Evolutionary conservation across 2,329 filamentous ascomycete species (phyloP).

Genomic region (Calonectria pseudoreteaudii): DNA sequence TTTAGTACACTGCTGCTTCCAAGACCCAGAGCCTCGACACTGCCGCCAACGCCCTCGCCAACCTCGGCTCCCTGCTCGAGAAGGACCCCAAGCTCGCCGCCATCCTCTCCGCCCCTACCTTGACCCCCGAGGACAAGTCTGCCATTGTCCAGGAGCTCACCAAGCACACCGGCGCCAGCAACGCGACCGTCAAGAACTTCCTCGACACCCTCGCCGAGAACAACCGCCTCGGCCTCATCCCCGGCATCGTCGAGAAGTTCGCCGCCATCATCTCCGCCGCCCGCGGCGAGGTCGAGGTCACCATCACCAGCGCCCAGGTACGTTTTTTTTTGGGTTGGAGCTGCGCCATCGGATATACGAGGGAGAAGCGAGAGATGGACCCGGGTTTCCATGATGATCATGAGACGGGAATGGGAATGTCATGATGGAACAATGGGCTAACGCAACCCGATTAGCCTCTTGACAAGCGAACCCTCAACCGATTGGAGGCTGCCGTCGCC

Average conservation of each 20-base stretch:
- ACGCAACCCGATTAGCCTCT: conserved; percentile 70
- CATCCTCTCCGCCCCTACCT: conserved; percentile 85
- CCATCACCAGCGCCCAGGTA: conserved; percentile 91
- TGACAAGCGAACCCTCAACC: conserved; percentile 85
- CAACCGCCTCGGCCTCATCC: conserved; percentile 89
- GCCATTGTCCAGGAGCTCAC: conserved; percentile 88
- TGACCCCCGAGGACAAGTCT: conserved; percentile 83
- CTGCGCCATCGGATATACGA: conserved; percentile 16
- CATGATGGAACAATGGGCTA: conserved; percentile 24
- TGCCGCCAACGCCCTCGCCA: conserved; percentile 82
- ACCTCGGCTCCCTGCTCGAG: conserved; percentile 78
- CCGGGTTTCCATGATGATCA: background rate
- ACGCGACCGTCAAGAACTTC: conserved; percentile 94
- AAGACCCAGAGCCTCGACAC: conserved; percentile 89
- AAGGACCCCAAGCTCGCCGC: conserved; percentile 83
- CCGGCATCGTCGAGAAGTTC: conserved; percentile 90
- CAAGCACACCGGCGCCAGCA: conserved; percentile 81
- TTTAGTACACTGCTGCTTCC: conserved; percentile 93
- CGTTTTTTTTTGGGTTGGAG: conserved; percentile 51
- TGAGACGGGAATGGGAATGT: background rate
- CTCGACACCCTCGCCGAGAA: conserved; percentile 91
- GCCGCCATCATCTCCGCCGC: conserved; percentile 86
- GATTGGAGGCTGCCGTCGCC: conserved; percentile 87
- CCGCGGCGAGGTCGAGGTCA: conserved; percentile 92
- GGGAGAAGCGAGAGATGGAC: background rate